Evolutionary conservation across 2,329 filamentous ascomycete genomes (phyloP), one percentile per base, ranked within the genome.

Genomic region (Colletotrichum spinosum): DNA sequence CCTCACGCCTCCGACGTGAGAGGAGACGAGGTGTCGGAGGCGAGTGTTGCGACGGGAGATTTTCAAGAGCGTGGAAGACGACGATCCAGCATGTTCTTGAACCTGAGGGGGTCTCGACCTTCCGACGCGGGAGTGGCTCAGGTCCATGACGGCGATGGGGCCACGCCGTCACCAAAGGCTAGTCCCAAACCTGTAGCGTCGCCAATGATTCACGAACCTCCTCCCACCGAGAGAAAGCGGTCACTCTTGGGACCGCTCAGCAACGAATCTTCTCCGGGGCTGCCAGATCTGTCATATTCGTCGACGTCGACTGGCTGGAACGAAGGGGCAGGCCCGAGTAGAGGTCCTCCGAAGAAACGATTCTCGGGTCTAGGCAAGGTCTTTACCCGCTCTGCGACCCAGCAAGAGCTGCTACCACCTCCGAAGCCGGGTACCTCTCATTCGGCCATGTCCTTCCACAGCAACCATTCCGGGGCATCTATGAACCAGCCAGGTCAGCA

Each of bases 1-100:
- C 25, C 34, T 2, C 54, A 49, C 11, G 70, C 50, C 3, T 52
- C 50, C 12, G 67, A 69, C 54, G 67, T 75, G 7, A 74, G 71
- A 15, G 74, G 75, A 13, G 81, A 84, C 57, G 79, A 77, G 8
- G 72, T 79, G 4, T 81, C 81, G 2, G 79, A 81, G 44, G 74
- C 77, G 3, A 84, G 79, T 55, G 70, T 78, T 17, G 67, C 75
- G 8, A 78, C 76, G 1, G 79, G 82, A 3, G 82, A 83, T 2
- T 59, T 68, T 1, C 74, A 74, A 44, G 77, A 76, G 25, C 76
- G 77, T 46, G 76, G 72, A 46, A 81, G 44, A 13, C 78, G 77
- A 2, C 73, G 78, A 37, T 76, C 78, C 25, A 77, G 75, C 15
- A 77, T 84, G 53, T 80, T 84, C 49, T 72, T 69, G 8, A 60